Base-by-base conservation (phyloP, 2,329 filamentous ascomycete species). In the Chaetomiaceae sp. region DNA sequence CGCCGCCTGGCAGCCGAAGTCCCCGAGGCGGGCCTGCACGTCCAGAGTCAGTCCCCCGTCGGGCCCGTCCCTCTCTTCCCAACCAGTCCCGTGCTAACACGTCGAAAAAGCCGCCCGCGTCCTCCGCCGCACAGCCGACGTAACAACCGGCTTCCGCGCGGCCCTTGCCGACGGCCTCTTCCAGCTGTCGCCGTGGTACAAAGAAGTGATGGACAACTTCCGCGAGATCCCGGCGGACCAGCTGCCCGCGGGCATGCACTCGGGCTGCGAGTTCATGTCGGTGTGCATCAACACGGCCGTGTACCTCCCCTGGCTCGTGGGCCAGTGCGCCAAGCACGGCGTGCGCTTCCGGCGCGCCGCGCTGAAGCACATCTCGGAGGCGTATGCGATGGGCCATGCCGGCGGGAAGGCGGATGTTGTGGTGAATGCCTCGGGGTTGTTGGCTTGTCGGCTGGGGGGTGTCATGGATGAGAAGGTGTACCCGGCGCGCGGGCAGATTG, bases 261-360 rank as follows among this genome's bases (percentile, higher is more conserved):
- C 85, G 10, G 90, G 84, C 21, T 87, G 82, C 46, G 75, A 79
- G 51, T 96, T 94, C 69, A 89, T 82, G 7, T 92, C 88, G 1
- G 85, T 96, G 36, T 96, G 91, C 71, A 92, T 96, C 68, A 96
- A 97, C 72, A 89, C 89, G 0, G 82, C 87, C 37, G 72, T 96
- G 53, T 97, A 96, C 71, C 81, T 96, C 2, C 83, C 89, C 4
- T 96, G 88, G 82, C 83, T 97, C 0, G 75, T 88, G 0, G 87
- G 88, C 0, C 85, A 94, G 71, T 95, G 89, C 67, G 76, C 87
- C 25, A 83, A 82, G 61, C 81, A 83, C 52, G 88, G 89, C 25
- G 86, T 88, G 6, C 74, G 82, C 1, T 73, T 92, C 63, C 79
- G 81, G 62, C 80, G 89, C 18, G 81, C 72, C 2, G 67, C 78